A percentile compares a stretch with the other conserved stretches of the same genome.
Conservation (phyloP, 148 eudicot genomes). For the Cornus kousa region DNA sequence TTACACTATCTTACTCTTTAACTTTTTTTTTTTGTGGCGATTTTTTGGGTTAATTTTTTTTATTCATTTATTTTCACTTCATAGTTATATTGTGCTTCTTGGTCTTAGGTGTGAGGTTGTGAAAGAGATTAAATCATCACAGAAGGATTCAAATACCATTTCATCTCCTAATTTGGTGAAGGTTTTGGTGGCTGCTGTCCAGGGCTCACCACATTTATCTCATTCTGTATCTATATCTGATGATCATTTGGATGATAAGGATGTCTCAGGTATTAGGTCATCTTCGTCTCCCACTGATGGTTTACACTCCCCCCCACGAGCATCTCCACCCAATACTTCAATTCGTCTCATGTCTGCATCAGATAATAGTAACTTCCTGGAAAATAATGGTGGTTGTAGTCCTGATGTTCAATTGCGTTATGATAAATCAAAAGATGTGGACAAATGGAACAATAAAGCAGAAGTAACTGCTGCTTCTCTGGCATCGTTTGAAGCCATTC, state of each 20-base stretch:
- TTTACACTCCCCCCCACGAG: constrained; percentile 30
- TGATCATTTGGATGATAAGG: constrained; percentile 38
- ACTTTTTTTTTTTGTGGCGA: not conserved
- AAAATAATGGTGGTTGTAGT: constrained; percentile 35
- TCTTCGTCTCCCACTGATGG: constrained; percentile 44
- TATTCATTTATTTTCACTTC: constrained; percentile 14
- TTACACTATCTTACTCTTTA: no score
- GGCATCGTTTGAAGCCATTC: constrained; percentile 62
- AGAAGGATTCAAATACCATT: constrained; percentile 20
- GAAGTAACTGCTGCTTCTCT: constrained; percentile 64
- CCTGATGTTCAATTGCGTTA: constrained; percentile 36
- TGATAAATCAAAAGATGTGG: constrained; percentile 35
- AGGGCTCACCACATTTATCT: constrained; percentile 25
- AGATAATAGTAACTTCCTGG: constrained; percentile 29
- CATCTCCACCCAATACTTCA: constrained; percentile 35
- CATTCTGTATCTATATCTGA: constrained; percentile 30
- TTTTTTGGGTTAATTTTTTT: not conserved
- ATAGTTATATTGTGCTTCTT: constrained; percentile 5
- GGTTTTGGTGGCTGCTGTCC: constrained; percentile 21
- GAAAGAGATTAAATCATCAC: constrained; percentile 32
- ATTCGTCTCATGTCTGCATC: constrained; percentile 27
- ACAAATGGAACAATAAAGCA: constrained; percentile 51
- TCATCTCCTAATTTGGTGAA: constrained; percentile 25
- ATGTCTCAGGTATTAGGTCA: constrained; percentile 30
- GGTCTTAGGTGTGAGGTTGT: constrained; percentile 35